Evolutionary conservation across 306 rosid genomes (phyloP), one percentile per base, ranked within the genome.

Genomic region (Acacia crassicarpa): DNA sequence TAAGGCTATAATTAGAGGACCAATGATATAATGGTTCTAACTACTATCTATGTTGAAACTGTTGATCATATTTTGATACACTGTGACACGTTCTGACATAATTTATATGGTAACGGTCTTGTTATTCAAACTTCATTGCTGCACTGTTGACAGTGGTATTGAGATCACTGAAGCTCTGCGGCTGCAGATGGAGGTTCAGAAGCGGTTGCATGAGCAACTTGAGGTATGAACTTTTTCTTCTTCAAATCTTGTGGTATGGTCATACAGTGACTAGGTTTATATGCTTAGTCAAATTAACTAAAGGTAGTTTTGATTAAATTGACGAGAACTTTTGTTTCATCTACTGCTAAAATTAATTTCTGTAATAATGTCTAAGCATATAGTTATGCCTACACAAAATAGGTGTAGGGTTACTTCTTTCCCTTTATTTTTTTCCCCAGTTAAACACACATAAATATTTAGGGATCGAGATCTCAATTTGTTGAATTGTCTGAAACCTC

Each of bases 161-260:
- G 95, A 92, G 89, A 94, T 96, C 75, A 96, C 99, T 46, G 99
- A 96, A 85, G 99, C 99, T 80, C 91, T 96, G 85, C 89, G 98
- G 17, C n/a, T 96, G 92, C 98, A 96, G 89, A 93, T 96, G 98
- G 99, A 96, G 89, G 98, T 96, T 82, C 99, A 96, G 91, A 96
- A 96, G 88, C 90, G 87, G 82, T 83, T 96, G 85, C 99, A 96
- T 51, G 98, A 96, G 80, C 99, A 96, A 80, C 99, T 96, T 68
- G 99, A 96, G 97, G 99, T 96, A 79, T 85, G 83, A 40, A 74
- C 66, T 63, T 61, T 74, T 74, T 82, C 58, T 45, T 80, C 14
- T 22, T 41, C 61, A 51, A 70, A 78, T 81, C 82, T 66, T 54
- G 58, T 69, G 86, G 48, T 23, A 56, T 41, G 20, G 6, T 65